Conservation (phyloP, 2,329 filamentous ascomycete species). For the Amauroascus verrucosus region DNA sequence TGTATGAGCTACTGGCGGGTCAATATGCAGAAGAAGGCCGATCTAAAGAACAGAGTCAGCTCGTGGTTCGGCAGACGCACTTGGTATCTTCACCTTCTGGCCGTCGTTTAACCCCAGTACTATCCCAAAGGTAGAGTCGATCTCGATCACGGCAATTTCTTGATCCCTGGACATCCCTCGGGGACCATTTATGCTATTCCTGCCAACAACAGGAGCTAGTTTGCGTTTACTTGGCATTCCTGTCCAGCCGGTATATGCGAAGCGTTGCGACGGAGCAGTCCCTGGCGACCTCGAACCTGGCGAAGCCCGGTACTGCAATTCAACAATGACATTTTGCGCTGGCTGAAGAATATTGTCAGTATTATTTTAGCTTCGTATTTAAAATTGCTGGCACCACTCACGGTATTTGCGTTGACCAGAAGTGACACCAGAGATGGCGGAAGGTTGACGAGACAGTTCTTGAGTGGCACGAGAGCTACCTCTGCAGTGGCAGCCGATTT, state of each 20-base stretch:
- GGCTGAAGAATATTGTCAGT: slow-evolving; percentile 44
- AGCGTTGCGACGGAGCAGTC: slow-evolving; percentile 47
- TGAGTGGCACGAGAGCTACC: slow-evolving; percentile 73
- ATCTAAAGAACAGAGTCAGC: slow-evolving; percentile 36
- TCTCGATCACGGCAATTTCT: slow-evolving; percentile 67
- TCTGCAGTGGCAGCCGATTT: slow-evolving; percentile 61
- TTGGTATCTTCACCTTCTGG: slow-evolving; percentile 53
- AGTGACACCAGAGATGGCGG: slow-evolving; percentile 73
- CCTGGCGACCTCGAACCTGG: slow-evolving; percentile 31
- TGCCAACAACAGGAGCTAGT: slow-evolving; percentile 59
- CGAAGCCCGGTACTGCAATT: slow-evolving; percentile 64
- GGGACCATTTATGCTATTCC: slow-evolving; percentile 57
- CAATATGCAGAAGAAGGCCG: slow-evolving; percentile 62
- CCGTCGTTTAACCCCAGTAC: slow-evolving; percentile 69
- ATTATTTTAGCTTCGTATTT: background rate
- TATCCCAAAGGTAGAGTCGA: slow-evolving; percentile 74
- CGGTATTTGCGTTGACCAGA: slow-evolving; percentile 80
- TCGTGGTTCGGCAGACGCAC: background rate
- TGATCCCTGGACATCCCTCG: slow-evolving; percentile 57
- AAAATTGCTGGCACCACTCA: slow-evolving; percentile 40
- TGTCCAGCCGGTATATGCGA: slow-evolving; percentile 88
- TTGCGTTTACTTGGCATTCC: slow-evolving; percentile 92
- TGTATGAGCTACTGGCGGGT: slow-evolving; percentile 83
- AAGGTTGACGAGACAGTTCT: slow-evolving; percentile 91
- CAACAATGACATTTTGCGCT: slow-evolving; percentile 91